These are phyloP conservation scores for Sporothrix inflata DNA, from an alignment of 2,329 filamentous ascomycete genomes.

Conservation along the genomic window DNA sequence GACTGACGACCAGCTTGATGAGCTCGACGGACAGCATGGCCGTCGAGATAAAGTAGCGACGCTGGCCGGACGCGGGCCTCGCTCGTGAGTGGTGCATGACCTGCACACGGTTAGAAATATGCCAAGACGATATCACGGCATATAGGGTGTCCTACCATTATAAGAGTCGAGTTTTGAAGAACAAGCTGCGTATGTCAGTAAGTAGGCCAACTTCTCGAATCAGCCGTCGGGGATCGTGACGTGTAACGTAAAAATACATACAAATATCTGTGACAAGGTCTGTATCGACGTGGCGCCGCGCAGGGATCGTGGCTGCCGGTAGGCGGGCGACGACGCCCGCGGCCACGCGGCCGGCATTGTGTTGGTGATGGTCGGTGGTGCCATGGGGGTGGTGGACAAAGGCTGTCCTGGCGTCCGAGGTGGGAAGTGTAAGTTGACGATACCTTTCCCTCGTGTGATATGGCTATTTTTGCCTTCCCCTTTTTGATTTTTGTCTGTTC, in stretches of 20 bases:
- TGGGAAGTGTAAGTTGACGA: background rate
- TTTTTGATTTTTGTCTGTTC: background rate
- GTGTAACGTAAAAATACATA: background rate
- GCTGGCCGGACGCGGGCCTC: background rate
- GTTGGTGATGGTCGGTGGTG: background rate
- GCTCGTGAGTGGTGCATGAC: conserved; percentile 25
- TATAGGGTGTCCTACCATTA: conserved; percentile 12
- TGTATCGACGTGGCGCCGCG: conserved; percentile 12
- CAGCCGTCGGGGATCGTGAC: background rate
- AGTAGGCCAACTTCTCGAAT: no score
- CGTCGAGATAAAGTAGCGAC: conserved; percentile 22
- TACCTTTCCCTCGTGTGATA: background rate
- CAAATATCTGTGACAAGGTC: conserved; percentile 13
- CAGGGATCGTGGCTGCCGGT: background rate
- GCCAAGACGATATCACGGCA: background rate
- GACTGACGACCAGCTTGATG: conserved; percentile 16
- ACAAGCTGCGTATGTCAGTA: conserved; percentile 11
- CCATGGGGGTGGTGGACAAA: background rate
- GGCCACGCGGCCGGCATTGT: background rate
- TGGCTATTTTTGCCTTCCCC: background rate
- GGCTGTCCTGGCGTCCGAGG: background rate
- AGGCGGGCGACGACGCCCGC: conserved; percentile 5
- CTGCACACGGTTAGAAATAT: conserved; percentile 2
- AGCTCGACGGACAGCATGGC: conserved; percentile 25
- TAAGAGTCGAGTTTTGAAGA: conserved; percentile 21